Evolutionary conservation across 495 filamentous ascomycete genomes (phyloP), one percentile per base, ranked within the genome.

Genomic region (Pseudevernia furfuracea): DNA sequence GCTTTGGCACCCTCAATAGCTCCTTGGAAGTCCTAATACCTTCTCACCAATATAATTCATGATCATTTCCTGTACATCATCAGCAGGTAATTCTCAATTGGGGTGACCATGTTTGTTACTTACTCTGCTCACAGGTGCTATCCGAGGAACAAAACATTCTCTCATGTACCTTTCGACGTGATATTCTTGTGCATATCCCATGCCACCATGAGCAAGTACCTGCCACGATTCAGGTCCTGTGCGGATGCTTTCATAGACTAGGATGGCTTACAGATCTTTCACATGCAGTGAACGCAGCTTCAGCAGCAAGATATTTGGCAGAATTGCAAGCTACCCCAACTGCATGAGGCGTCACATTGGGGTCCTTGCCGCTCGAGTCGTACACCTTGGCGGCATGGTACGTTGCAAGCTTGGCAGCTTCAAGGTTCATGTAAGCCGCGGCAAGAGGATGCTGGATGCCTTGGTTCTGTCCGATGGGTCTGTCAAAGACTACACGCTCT

Each of bases 181-280:
- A 69, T 88, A 91, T 70, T 92, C 88, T 65, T 84, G 79, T 2
- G 88, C 88, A 72, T 91, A 91, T 4, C 88, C 87, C 86, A 91
- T 90, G 0, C 87, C 88, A 12, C 88, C 89, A 65, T 87, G 84
- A 19, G 81, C 81, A 65, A 90, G 62, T 25, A 74, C 63, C 67
- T 68, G 30, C 15, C 11, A 61, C 5, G 1, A 17, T n/a, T 67
- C 39, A 64, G 28, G 9, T 30, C 32, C 37, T 28, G 21, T 17
- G 6, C 15, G 6, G 11, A 19, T 21, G 12, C 0, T 23, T 4
- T 19, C 6, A 14, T 4, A 39, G 1, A 56, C 28, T 11, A 7
- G 2, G 7, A 8, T n/a, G 21, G 39, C 66, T 66, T 63, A 68
- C 83, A 10, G 85, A 85, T 38, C 83, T 75, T 72, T 91, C 88